Conservation (phyloP, 139 green algal species). For the Picochlorum costavermella region DNA sequence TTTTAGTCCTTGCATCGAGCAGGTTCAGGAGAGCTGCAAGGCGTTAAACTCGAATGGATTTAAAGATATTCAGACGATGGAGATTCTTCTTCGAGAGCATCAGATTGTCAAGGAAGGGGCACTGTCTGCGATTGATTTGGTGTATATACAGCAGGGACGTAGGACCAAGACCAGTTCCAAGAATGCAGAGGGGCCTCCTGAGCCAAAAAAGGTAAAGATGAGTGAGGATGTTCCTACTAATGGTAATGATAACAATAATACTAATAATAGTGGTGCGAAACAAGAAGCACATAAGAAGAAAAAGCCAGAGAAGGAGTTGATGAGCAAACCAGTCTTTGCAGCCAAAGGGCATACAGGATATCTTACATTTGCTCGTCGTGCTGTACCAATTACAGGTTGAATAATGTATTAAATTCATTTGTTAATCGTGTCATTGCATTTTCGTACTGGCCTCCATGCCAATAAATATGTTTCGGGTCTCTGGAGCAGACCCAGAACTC, state of each 20-base stretch:
- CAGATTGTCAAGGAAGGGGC: slow-evolving; percentile 42
- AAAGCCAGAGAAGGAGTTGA: not conserved
- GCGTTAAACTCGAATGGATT: slow-evolving; percentile 56
- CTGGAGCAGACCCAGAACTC: slow-evolving; percentile 39
- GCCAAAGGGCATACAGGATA: slow-evolving; percentile 82
- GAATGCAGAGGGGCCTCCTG: not conserved
- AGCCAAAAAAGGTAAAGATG: slow-evolving; percentile 1
- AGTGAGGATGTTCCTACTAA: not conserved
- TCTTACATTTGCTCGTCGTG: slow-evolving; percentile 72
- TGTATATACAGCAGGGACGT: not conserved
- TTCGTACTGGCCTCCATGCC: slow-evolving; percentile 26
- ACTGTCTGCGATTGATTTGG: not conserved
- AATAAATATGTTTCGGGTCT: slow-evolving; percentile 25
- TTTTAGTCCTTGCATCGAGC: slow-evolving; percentile 98
- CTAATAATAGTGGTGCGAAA: not conserved
- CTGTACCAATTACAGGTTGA: slow-evolving; percentile 21
- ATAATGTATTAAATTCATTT: not conserved
- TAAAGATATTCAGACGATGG: slow-evolving; percentile 60
- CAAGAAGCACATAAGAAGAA: not conserved
- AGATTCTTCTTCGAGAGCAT: slow-evolving; percentile 75
- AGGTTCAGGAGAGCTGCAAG: slow-evolving; percentile 82
- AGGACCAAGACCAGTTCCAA: not conserved
- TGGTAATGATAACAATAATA: not conserved
- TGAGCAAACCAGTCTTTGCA: slow-evolving; percentile 39
- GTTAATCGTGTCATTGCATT: slow-evolving; percentile 18